A percentile compares a stretch with the other conserved stretches of the same genome.
Evolutionary conservation across 108 stramenopile species (phyloP).

Genomic region (Fragilariopsis cylindrus): DNA sequence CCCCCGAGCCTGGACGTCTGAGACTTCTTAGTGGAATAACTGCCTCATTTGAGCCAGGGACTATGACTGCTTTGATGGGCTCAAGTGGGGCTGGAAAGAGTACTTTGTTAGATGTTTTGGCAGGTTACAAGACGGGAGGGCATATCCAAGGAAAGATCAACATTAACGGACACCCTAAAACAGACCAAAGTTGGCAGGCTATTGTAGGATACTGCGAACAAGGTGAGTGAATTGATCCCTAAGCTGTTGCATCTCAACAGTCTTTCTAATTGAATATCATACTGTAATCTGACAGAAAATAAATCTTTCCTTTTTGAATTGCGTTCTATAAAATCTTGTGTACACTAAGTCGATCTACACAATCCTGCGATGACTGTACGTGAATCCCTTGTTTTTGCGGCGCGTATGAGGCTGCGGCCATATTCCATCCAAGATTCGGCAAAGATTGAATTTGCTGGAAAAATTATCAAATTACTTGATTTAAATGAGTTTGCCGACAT

Average conservation of each 20-base stretch:
- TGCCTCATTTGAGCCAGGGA: constrained; percentile 54
- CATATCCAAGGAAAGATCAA: neutral
- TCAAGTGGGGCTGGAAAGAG: constrained; percentile 40
- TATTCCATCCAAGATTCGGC: no score
- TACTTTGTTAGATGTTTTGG: neutral
- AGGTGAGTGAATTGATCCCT: neutral
- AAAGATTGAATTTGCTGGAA: no score
- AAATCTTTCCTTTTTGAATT: no score
- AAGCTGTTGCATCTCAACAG: no score
- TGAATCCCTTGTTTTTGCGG: no score
- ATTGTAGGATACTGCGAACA: neutral
- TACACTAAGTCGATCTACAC: no score
- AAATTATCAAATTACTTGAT: neutral
- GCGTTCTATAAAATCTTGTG: no score
- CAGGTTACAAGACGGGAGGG: neutral
- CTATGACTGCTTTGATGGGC: constrained; percentile 67
- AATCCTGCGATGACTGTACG: no score
- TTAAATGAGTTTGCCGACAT: neutral
- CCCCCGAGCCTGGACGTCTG: neutral
- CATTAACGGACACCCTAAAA: neutral
- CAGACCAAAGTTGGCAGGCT: neutral
- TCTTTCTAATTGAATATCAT: no score
- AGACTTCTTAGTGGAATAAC: constrained; percentile 53
- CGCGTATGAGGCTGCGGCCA: no score
- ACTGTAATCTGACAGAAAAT: no score